Evolutionary conservation across 208 protist genomes (phyloP).

Genomic region (Plasmodiophora brassicae): DNA sequence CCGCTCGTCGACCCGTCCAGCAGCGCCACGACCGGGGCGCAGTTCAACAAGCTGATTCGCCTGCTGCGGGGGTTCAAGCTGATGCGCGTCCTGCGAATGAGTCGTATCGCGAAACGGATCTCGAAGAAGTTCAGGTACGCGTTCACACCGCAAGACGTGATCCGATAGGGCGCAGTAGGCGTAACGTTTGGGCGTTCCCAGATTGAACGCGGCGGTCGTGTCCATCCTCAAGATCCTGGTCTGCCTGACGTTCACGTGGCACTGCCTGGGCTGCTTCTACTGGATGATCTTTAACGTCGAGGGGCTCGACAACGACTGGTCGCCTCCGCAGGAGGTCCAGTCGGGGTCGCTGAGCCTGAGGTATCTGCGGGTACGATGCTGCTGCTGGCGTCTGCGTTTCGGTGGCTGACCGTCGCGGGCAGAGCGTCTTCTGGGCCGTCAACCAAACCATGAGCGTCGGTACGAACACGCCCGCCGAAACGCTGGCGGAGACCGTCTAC

Average conservation of each 20-base stretch:
- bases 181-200: neutral
- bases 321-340: neutral
- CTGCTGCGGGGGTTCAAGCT: slow-evolving; percentile 26
- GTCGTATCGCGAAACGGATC: neutral
- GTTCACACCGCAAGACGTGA: neutral
- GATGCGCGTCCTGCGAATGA: slow-evolving; percentile 1
- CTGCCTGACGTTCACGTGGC: neutral
- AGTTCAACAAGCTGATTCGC: neutral
- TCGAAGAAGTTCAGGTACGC: neutral
- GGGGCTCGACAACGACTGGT: neutral
- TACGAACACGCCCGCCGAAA: neutral
- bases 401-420: neutral
- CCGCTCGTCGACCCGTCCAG: neutral
- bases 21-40: neutral
- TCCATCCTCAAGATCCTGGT: neutral
- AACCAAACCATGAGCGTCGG: neutral
- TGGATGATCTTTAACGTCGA: neutral
- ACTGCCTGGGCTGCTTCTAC: slow-evolving; percentile 28
- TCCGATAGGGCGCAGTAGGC: too few relatives aligned
- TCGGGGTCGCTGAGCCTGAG: neutral
- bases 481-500: neutral
- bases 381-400: neutral
- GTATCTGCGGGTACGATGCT: neutral
- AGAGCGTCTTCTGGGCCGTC: slow-evolving; percentile 3
- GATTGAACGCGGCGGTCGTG: neutral